Evolutionary conservation across 2,329 filamentous ascomycete genomes (phyloP).

Genomic region (Colletotrichum sp.): DNA sequence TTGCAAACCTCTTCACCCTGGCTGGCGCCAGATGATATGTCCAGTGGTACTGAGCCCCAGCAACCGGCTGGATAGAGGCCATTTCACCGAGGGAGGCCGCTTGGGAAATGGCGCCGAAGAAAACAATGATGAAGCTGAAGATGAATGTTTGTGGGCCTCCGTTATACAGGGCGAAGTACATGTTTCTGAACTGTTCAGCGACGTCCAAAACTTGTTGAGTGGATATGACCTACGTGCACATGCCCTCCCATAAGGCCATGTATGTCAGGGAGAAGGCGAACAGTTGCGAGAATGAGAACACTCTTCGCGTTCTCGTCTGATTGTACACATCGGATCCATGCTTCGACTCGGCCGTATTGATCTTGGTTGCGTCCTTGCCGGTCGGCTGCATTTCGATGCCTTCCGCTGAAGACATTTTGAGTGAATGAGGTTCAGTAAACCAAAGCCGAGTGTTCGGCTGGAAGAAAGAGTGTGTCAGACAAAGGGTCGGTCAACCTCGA

Average conservation of each 20-base stretch:
- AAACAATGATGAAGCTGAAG: neutral
- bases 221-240: neutral
- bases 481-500: neutral
- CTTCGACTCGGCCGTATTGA: neutral
- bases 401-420: neutral
- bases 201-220: no score
- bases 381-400: neutral
- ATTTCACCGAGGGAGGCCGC: neutral
- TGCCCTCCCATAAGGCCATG: neutral
- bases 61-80: neutral
- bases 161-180: conserved; percentile 4
- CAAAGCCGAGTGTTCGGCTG: neutral
- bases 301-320: neutral
- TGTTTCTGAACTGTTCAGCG: neutral
- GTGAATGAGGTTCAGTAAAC: no score
- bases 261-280: neutral
- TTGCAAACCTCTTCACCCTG: neutral
- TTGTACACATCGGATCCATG: neutral
- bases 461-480: neutral
- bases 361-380: neutral
- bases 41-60: neutral
- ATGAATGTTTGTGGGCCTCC: neutral
- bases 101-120: neutral
- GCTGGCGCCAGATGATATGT: neutral
- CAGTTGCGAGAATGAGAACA: conserved; percentile 1